Conservation (phyloP, 164 flowering plant genomes). For the Protea cynaroides region DNA sequence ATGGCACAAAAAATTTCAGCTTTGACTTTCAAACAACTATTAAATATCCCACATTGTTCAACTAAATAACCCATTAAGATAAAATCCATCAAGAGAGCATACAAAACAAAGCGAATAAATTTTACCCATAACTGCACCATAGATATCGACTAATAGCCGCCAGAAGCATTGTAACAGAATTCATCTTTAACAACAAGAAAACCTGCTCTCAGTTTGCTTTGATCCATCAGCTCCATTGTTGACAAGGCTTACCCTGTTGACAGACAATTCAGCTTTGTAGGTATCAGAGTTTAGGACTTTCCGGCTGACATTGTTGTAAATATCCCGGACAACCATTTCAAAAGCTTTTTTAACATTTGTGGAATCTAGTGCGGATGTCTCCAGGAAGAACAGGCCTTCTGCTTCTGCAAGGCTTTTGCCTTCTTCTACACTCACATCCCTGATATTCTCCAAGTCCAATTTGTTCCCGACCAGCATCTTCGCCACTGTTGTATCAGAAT, state of each 20-base stretch:
- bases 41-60: constrained; percentile 3
- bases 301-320: constrained; percentile 39
- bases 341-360: constrained; percentile 39
- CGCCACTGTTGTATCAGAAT: constrained; percentile 43
- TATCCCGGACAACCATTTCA: constrained; percentile 38
- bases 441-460: constrained; percentile 32
- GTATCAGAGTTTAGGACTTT: constrained; percentile 42
- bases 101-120: constrained; percentile 6
- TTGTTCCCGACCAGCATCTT: constrained; percentile 45
- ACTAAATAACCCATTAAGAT: constrained; percentile 5
- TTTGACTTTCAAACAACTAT: neutral
- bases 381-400: constrained; percentile 43
- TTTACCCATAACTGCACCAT: constrained; percentile 6
- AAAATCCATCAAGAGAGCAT: constrained; percentile 3
- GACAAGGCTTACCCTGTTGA: constrained; percentile 39
- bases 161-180: neutral
- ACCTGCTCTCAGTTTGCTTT: constrained; percentile 21
- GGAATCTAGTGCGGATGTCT: constrained; percentile 42
- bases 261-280: constrained; percentile 33
- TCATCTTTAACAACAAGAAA: constrained; percentile 34
- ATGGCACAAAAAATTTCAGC: constrained; percentile 7
- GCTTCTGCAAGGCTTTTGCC: constrained; percentile 41
- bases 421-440: constrained; percentile 41
- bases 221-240: constrained; percentile 24
- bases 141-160: neutral